Base-by-base conservation (phyloP, 371 early-diverging fungal genomes). In the Syncephalastrum contaminatum region DNA sequence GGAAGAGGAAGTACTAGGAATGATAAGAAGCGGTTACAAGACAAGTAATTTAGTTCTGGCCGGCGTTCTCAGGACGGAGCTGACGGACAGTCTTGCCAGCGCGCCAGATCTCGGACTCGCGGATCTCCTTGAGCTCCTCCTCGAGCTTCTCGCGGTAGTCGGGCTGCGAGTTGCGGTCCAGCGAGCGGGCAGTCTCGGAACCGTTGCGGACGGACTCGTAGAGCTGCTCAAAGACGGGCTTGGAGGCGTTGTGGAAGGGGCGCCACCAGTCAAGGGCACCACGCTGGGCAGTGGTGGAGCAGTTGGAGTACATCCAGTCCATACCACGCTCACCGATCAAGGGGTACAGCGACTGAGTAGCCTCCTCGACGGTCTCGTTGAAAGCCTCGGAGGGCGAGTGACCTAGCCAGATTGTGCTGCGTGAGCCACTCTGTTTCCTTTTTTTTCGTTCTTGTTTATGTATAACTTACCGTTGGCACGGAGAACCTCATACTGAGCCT, bases 351-450 rank as follows among this genome's bases (percentile, higher is more conserved):
- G 95, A 95, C 78, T 97, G 96, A 13, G 98, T 97, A 53, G 96
- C 98, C 78, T 97, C 98, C 83, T 97, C 98, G 63, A 97, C 98
- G 62, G 98, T 97, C 79, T 97, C 98, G 81, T 97, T 97, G 86
- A 95, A 97, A 14, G 98, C 98, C 81, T 97, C 98, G 27, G 95
- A 95, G 53, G 98, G 98, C 40, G 91, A 83, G 88, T 97, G 98
- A 57, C 89, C 66, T 59, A 46, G 10, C 30, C 44, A 22, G 20
- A 45, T 27, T 24, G 8, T 46, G 56, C 30, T 12, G 30, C 45
- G 7, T 44, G 19, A 19, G 16, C 50, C 18, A 50, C 30, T 22
- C 24, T 22, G 19, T 48, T 19, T 25, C 46, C 19, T n/a, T 48
- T 54, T 25, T 39, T 54, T 7, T 48, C 22, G 6, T 21, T 46